These are phyloP conservation scores for Domatiomyces catenatus DNA, from an alignment of 2,329 filamentous ascomycete genomes.

Conservation along the genomic window DNA sequence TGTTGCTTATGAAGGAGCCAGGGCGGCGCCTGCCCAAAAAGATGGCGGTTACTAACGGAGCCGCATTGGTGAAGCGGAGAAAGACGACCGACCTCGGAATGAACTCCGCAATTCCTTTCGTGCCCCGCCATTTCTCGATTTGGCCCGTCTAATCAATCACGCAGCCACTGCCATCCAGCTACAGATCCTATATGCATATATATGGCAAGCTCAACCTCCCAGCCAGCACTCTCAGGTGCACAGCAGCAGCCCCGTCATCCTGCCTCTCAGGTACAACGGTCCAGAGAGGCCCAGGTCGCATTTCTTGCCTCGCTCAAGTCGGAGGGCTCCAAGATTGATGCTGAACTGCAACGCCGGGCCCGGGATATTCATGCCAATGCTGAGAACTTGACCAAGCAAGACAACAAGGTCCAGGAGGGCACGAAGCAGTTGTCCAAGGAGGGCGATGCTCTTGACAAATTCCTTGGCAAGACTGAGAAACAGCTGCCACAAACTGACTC, in stretches of 20 bases:
- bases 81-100: too few relatives aligned
- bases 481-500: conserved; percentile 46
- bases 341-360: conserved; percentile 39
- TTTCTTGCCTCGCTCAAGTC: conserved; percentile 30
- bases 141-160: too few relatives aligned
- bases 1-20: too few relatives aligned
- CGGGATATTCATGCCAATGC: conserved; percentile 42
- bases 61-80: too few relatives aligned
- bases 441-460: conserved; percentile 38
- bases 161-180: too few relatives aligned
- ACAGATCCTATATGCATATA: neutral
- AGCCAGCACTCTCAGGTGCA: neutral
- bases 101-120: too few relatives aligned
- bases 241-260: conserved; percentile 4
- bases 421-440: conserved; percentile 38
- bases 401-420: conserved; percentile 35
- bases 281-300: conserved; percentile 28
- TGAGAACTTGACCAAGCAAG: conserved; percentile 39
- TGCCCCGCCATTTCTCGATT: too few relatives aligned
- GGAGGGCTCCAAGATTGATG: conserved; percentile 32
- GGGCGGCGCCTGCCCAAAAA: too few relatives aligned
- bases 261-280: conserved; percentile 20
- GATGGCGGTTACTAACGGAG: too few relatives aligned
- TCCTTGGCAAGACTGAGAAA: conserved; percentile 24
- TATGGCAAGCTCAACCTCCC: neutral